Evolutionary conservation across 1,284 basidiomycete species (phyloP), one percentile per base, ranked within the genome.

Genomic region (Marasmius oreades): DNA sequence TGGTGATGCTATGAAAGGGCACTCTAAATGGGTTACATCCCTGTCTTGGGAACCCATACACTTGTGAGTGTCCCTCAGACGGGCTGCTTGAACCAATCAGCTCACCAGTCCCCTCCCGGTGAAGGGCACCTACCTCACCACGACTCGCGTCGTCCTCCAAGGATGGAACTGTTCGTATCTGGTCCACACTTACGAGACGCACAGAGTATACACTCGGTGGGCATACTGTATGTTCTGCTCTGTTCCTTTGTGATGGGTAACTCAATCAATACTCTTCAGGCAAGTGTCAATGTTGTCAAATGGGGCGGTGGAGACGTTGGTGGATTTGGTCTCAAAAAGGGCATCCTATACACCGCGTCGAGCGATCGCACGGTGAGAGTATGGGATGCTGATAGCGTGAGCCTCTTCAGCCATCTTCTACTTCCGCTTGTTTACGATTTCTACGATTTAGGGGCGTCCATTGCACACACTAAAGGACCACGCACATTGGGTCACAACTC

Each of bases 401-500:
- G 79, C 73, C 34, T 36, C 22, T 16, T 20, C 28, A 52, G 44
- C 14, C 52, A 52, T 8, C 26, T 12, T 42, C 31, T 42, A 20
- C n/a, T 20, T 20, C 33, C 14, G 18, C 31, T 47, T 55, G 26
- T 16, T 45, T 37, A 11, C 16, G 36, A 31, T 51, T 28, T 57
- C 24, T 53, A 53, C 24, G 52, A 37, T 56, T n/a, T 54, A 88
- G 84, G 89, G 87, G 0, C 81, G 76, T 63, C 77, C 77, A 45
- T 66, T 91, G 48, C 79, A 88, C 80, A 88, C 87, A 0, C 77
- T 99, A 26, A 93, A 90, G 70, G 95, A 98, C 62, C 97, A 99
- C 66, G 95, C 95, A 0, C 97, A 99, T 68, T 98, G 95, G 96
- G 96, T 99, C 20, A 99, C 95, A 46, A 98, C 95, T 0, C 84